A percentile compares a stretch with the other conserved stretches of the same genome.
phyloP scores from a whole-genome alignment of 2,329 filamentous ascomycete species.

The Beauveria sp. region DNA sequence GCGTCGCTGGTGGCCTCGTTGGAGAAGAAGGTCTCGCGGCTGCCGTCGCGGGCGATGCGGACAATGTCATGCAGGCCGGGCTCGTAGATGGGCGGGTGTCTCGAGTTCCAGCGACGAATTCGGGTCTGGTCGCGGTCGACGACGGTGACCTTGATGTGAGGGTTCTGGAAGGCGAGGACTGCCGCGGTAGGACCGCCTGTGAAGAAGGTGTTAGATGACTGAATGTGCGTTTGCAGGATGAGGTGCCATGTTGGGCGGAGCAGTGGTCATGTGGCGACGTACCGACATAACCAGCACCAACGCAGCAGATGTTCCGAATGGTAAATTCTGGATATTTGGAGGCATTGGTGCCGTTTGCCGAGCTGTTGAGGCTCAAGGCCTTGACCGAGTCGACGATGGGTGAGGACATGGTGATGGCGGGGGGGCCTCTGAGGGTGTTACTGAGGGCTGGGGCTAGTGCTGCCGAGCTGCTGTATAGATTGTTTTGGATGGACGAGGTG shows the following conservation, averaged over 20 bases:
- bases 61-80: conserved; percentile 63
- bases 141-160: conserved; percentile 63
- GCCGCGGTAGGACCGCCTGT: conserved; percentile 67
- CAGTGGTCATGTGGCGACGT: conserved; percentile 25
- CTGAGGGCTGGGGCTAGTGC: neutral
- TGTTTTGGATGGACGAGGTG: neutral
- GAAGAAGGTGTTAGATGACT: neutral
- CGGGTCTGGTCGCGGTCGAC: conserved; percentile 60
- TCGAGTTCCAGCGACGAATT: conserved; percentile 67
- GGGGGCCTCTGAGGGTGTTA: neutral
- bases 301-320: conserved; percentile 59
- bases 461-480: neutral
- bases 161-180: conserved; percentile 67
- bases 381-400: conserved; percentile 23
- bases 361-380: conserved; percentile 26
- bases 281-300: conserved; percentile 72
- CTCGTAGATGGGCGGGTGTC: conserved; percentile 68
- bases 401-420: conserved; percentile 2
- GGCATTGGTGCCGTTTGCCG: conserved; percentile 22
- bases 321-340: conserved; percentile 20
- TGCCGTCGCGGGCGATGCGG: conserved; percentile 53
- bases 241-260: neutral
- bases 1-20: conserved; percentile 27
- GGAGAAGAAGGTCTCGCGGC: conserved; percentile 34
- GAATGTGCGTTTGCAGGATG: neutral